Base-by-base conservation (phyloP, 2,329 filamentous ascomycete genomes). In the Fusarium kyushuense region DNA sequence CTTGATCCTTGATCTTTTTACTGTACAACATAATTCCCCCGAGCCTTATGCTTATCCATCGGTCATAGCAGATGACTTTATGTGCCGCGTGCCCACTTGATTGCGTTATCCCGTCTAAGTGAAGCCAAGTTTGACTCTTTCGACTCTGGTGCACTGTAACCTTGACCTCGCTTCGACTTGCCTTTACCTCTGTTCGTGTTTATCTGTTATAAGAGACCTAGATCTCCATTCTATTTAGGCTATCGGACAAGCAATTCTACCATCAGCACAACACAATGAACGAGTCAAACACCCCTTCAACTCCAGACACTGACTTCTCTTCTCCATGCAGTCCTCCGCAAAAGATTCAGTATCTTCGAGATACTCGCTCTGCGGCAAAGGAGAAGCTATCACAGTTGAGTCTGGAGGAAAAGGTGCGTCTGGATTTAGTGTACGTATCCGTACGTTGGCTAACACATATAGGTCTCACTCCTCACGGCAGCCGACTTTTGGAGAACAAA, bases 401-500 rank as follows among this genome's bases (percentile, higher is more conserved):
- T 12, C 74, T 87, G 42, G 84, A 87, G 55, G 87, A 90, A 74
- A 90, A 90, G 79, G 86, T 86, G 65, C 67, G 4, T 12, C 16
- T 11, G 6, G 12, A 4, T 17, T 30, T 23, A 14, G 12, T 8
- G 14, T 6, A 6, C 4, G 12, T 6, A 6, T 5, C n/a, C n/a
- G 13, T 16, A 14, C 27, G 25, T 40, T 8, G 42, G 58, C 46
- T 64, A 58, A 42, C 58, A 23, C 16, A n/a, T 21, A 1, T 63
- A 89, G 85, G 81, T 89, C 40, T 88, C 87, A 5, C 78, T 89
- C 2, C 80, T 89, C 23, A 86, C 86, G 19, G 88, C 86, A 13
- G 86, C 85, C 23, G 89, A 92, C 74, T 91, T 91, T 73, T 92
- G 90, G 90, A 87, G 90, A 66, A 92, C 89, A 4, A 87, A 85